A percentile compares a stretch with the other conserved stretches of the same genome.
Evolutionary conservation across 2,329 filamentous ascomycete species (phyloP).

Genomic region (Fusarium sp.): DNA sequence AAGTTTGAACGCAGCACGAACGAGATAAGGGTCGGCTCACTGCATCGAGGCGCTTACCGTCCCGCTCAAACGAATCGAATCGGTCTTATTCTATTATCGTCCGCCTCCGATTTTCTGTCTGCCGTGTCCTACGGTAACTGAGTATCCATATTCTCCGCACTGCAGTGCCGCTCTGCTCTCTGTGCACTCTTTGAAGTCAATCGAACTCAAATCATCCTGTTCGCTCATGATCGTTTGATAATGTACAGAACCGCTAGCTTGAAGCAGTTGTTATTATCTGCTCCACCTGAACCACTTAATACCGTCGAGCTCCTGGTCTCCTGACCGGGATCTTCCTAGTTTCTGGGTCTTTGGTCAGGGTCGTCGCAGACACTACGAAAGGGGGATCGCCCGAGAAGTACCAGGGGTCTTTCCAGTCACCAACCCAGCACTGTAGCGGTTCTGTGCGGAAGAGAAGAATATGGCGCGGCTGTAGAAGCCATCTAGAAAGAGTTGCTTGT

Average conservation of each 20-base stretch:
- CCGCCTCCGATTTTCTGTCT: neutral
- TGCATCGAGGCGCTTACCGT: conserved; percentile 32
- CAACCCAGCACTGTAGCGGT: conserved; percentile 25
- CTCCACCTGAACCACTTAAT: conserved; percentile 23
- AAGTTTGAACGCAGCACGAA: neutral
- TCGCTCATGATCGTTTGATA: neutral
- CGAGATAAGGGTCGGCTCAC: conserved; percentile 21
- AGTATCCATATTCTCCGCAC: conserved; percentile 21
- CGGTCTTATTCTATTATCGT: conserved; percentile 16
- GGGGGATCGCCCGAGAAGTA: conserved; percentile 36
- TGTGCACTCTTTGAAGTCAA: neutral
- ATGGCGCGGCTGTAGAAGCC: conserved; percentile 26
- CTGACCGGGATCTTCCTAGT: conserved; percentile 39
- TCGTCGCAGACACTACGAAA: conserved; percentile 30
- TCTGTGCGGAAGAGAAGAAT: neutral
- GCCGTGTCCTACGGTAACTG: conserved; percentile 9
- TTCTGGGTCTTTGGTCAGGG: conserved; percentile 24
- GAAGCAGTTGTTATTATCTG: conserved; percentile 10
- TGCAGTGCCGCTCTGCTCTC: neutral
- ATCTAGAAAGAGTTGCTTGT: conserved; percentile 41
- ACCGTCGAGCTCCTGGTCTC: conserved; percentile 34
- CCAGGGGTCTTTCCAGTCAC: conserved; percentile 14
- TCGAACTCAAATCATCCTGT: conserved; percentile 4
- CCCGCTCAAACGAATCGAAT: conserved; percentile 7
- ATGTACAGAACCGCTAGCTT: neutral